Conservation (phyloP, 495 filamentous ascomycete genomes). For the Durotheca rogersii region DNA sequence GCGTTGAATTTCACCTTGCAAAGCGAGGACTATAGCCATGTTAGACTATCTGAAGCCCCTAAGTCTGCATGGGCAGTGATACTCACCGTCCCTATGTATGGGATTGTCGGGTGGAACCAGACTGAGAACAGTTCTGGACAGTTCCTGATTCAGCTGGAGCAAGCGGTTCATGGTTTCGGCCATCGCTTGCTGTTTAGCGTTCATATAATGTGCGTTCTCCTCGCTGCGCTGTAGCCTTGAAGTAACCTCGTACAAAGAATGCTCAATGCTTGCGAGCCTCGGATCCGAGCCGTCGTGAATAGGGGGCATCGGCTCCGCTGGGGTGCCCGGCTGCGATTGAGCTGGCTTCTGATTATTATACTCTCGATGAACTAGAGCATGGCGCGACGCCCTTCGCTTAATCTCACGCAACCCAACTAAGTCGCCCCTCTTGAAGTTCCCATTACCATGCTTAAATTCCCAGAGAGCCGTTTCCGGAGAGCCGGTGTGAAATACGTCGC, state of each 20-base stretch:
- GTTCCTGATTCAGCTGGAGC: constrained; percentile 65
- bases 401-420: constrained; percentile 90
- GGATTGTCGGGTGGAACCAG: constrained; percentile 66
- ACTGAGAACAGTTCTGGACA: constrained; percentile 68
- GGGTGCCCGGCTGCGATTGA: constrained; percentile 76
- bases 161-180: constrained; percentile 78
- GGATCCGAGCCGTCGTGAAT: constrained; percentile 72
- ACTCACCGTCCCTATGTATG: constrained; percentile 63
- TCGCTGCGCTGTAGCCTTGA: constrained; percentile 75
- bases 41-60: constrained; percentile 29
- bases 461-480: constrained; percentile 93
- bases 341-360: constrained; percentile 82
- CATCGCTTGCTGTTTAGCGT: constrained; percentile 76
- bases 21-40: constrained; percentile 60
- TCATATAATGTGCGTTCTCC: constrained; percentile 76
- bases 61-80: constrained; percentile 12
- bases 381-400: constrained; percentile 92
- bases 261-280: constrained; percentile 74
- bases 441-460: constrained; percentile 99
- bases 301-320: constrained; percentile 70
- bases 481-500: constrained; percentile 97
- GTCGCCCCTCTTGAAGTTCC: constrained; percentile 95
- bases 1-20: constrained; percentile 83
- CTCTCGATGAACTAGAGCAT: constrained; percentile 92
- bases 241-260: constrained; percentile 78